Evolutionary conservation across 2,329 filamentous ascomycete species (phyloP).

Genomic region (Hypoxylon sp.): DNA sequence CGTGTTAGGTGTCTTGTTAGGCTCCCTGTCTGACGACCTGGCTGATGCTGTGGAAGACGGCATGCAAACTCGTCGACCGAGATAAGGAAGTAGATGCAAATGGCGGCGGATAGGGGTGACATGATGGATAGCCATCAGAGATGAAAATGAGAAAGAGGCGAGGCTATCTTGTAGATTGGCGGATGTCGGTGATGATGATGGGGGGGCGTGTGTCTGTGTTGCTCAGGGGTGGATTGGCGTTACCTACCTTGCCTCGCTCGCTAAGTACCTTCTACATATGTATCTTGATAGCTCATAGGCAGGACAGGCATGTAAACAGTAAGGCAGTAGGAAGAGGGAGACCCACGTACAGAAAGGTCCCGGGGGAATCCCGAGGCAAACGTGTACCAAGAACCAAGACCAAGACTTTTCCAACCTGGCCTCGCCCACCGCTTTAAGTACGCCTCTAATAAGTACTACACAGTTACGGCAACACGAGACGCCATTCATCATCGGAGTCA

Average conservation of each 20-base stretch:
- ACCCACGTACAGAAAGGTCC: conserved; percentile 28
- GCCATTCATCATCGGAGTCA: conserved; percentile 31
- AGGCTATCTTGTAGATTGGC: too few species aligned
- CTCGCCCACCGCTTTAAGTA: too few species aligned
- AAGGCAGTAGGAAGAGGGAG: conserved; percentile 18
- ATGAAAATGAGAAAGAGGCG: too few species aligned
- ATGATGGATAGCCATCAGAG: not conserved
- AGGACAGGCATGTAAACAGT: conserved; percentile 30
- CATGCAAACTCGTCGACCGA: too few species aligned
- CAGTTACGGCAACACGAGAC: conserved; percentile 25
- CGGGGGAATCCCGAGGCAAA: conserved; percentile 25
- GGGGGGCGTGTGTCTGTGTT: too few species aligned
- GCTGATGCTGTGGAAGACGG: conserved; percentile 12
- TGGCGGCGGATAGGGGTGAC: conserved; percentile 8
- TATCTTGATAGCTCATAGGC: conserved; percentile 18
- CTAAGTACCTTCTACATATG: conserved; percentile 20
- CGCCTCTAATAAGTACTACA: not conserved
- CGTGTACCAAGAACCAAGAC: conserved; percentile 15
- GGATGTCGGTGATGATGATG: conserved; percentile 15
- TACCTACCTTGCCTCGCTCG: conserved; percentile 34
- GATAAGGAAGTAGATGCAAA: conserved; percentile 32
- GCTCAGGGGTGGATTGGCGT: conserved; percentile 37
- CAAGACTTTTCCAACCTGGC: too few species aligned
- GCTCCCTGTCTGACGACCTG: too few species aligned
- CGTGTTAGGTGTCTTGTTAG: too few species aligned